Base-by-base conservation (phyloP, 2,329 filamentous ascomycete species). In the Aspergillus carbonarius region DNA sequence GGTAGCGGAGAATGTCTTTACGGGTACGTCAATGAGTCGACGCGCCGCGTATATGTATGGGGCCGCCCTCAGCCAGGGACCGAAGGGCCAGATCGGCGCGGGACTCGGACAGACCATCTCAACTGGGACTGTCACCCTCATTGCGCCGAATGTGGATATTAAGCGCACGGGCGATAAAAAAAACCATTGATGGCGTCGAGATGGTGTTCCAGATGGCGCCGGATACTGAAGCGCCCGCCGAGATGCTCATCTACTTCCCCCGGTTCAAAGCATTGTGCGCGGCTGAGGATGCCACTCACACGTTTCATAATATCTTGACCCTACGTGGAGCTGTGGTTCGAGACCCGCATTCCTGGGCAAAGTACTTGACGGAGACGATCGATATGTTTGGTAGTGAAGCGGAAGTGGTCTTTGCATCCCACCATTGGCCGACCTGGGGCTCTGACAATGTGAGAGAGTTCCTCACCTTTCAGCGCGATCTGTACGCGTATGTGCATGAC, bases 31-130 rank as follows among this genome's bases (percentile, higher is more conserved):
- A 4, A 79, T 79, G 77, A 54, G 63, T 20, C 67, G 68, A 2
- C 71, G 77, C 4, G 71, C 71, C 0, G 69, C 66, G 2, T 78
- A 71, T 59, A 79, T 79, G 76, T 79, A 78, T 59, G 77, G 78
- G 1, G 64, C 59, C 23, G 61, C 65, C 1, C 63, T 79, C 0
- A 50, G 60, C 0, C 63, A 65, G 2, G 61, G 61, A 0, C 68
- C 75, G 0, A 57, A 32, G 1, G 76, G 69, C 1, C 75, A 78
- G 46, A 71, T 80, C 23, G 74, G 76, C 9, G 62, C 63, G 20
- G 77, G 77, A 0, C 61, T 79, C 2, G 77, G 76, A 2, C 68
- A 71, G 63, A 65, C 64, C 6, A 42, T 63, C 18, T 69, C 69
- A 0, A 59, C 23, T 0, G 76, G 76, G 0, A 70, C 60, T 0